These are phyloP conservation scores for Phoma sp. DNA, from an alignment of 2,329 filamentous ascomycete genomes.

Conservation along the genomic window DNA sequence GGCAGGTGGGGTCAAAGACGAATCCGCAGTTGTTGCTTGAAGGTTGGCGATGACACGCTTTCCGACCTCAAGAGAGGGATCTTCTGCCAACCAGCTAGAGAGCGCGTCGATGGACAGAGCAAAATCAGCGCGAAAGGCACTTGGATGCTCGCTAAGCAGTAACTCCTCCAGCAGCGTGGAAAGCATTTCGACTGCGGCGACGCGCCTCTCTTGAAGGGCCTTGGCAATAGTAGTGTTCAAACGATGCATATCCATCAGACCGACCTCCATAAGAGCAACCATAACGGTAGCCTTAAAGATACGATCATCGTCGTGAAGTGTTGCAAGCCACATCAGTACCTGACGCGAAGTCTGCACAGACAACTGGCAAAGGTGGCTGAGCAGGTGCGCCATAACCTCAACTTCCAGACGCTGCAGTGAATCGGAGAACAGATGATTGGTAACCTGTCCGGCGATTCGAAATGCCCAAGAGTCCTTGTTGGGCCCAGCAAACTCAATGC, in stretches of 20 bases:
- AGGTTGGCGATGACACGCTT: conserved; percentile 75
- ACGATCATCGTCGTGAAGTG: conserved; percentile 63
- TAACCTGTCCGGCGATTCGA: conserved; percentile 64
- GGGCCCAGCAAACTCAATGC: conserved; percentile 60
- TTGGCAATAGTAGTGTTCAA: conserved; percentile 72
- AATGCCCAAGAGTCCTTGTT: conserved; percentile 65
- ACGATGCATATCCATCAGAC: conserved; percentile 66
- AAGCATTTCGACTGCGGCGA: conserved; percentile 79
- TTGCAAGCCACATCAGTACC: conserved; percentile 59
- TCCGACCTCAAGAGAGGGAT: conserved; percentile 69
- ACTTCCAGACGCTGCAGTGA: conserved; percentile 64
- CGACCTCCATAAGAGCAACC: conserved; percentile 65
- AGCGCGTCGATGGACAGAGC: conserved; percentile 81
- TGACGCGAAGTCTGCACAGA: conserved; percentile 65
- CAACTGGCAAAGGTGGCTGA: conserved; percentile 68
- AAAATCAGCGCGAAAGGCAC: conserved; percentile 85
- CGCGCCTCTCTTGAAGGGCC: conserved; percentile 74
- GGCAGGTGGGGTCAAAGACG: conserved; percentile 62
- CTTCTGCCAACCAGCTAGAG: conserved; percentile 80
- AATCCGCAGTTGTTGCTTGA: conserved; percentile 64
- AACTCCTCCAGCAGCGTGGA: conserved; percentile 79
- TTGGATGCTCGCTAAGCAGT: conserved; percentile 77
- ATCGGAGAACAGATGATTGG: conserved; percentile 64
- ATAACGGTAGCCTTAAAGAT: conserved; percentile 70
- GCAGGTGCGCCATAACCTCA: conserved; percentile 68